Percentiles rank a stretch among this genome's conserved stretches.
phyloP scores from a whole-genome alignment of 495 filamentous ascomycete genomes.

The Terfezia claveryi region DNA sequence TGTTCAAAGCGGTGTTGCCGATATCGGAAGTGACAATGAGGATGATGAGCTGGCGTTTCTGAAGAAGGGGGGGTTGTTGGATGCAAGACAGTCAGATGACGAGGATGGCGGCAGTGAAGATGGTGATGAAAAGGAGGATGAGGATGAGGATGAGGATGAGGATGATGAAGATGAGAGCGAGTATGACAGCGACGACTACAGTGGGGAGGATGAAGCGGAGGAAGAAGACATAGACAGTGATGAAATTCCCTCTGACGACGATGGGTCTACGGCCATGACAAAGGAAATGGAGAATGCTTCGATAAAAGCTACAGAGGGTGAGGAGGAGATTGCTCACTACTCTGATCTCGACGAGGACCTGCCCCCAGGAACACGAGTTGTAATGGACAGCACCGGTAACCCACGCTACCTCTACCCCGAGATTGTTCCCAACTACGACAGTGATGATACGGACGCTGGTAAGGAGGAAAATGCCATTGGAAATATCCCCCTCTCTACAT shows the following conservation, averaged over 20 bases:
- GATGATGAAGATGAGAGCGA: conserved; percentile 28
- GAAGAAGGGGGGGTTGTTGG: neutral
- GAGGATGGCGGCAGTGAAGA: neutral
- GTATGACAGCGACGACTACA: conserved; percentile 24
- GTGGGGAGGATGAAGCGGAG: conserved; percentile 25
- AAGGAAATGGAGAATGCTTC: neutral
- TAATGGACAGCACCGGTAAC: conserved; percentile 50
- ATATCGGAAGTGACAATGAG: neutral
- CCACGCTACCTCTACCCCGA: conserved; percentile 60
- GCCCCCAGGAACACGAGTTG: conserved; percentile 26
- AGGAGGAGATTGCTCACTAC: conserved; percentile 7
- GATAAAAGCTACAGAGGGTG: conserved; percentile 24
- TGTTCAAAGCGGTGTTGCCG: neutral
- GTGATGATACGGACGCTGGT: conserved; percentile 71
- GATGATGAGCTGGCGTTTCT: neutral
- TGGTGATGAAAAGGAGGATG: conserved; percentile 24
- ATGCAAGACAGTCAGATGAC: neutral
- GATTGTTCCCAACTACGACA: conserved; percentile 88
- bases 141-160: conserved; percentile 25
- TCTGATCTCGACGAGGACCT: conserved; percentile 12
- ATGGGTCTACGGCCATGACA: no score
- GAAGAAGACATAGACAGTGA: conserved; percentile 26
- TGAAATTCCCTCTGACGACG: neutral
- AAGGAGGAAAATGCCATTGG: conserved; percentile 76
- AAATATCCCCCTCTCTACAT: conserved; percentile 80